Evolutionary conservation across 441 rosid genomes (phyloP), one percentile per base, ranked within the genome.

Genomic region (Arabidopsis lyrata): DNA sequence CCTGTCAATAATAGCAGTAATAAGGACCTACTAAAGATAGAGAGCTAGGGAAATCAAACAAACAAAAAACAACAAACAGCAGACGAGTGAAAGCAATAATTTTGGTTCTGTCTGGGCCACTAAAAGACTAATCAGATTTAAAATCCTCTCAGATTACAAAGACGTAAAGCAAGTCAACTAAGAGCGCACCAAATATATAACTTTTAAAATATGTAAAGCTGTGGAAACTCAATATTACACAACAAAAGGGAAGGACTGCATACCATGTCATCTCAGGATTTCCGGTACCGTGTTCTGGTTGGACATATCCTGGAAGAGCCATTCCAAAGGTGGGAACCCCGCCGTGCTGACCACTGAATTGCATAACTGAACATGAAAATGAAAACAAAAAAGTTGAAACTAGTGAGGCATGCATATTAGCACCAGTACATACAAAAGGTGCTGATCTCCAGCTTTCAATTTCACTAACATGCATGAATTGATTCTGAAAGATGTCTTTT

Each of bases 241-340:
- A 42, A 5, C 3, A 5, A 31, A 18, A 55, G 16, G 59, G 29
- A 63, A 65, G 59, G 29, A 81, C 31, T 52, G 20, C 36, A 57
- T 90, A 95, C 99, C 98, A 95, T 73, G 98, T 86, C 99, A 95
- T 91, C 82, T 95, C 97, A 8, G 96, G 90, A 81, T 86, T 95
- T 72, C 95, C 92, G 50, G 85, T 44, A 72, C 98, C 99, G 84
- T 75, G 91, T 77, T 95, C 97, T 14, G 93, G 90, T 72, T 86
- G 92, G 72, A 91, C 97, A 80, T 95, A 95, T 84, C 99, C 99
- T 56, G 99, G 99, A 80, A 87, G 89, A 50, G 99, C 99, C 98
- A 95, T 90, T 84, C 99, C 99, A 59, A 90, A 90, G 24, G 97
- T 82, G 9, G 99, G 97, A 77, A 95, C 96, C 53, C 96, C 90